phyloP scores from a whole-genome alignment of 2,329 filamentous ascomycete genomes.

The Penicillium olsonii region DNA sequence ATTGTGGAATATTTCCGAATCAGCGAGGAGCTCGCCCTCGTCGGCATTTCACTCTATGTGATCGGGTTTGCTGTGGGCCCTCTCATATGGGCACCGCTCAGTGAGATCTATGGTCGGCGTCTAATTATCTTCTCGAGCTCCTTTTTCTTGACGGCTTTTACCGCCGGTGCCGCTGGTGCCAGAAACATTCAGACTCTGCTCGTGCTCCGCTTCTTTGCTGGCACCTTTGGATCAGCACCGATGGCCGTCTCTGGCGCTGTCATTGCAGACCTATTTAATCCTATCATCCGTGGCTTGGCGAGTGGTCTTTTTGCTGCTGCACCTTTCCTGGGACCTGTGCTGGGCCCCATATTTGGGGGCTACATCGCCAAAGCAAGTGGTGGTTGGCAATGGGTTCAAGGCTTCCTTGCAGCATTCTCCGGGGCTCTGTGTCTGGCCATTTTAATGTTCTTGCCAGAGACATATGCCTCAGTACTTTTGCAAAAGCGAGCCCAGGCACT shows the following conservation, averaged over 20 bases:
- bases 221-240: constrained; percentile 58
- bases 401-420: constrained; percentile 60
- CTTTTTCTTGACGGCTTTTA: constrained; percentile 54
- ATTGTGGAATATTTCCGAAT: constrained; percentile 31
- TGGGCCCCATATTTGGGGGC: constrained; percentile 63
- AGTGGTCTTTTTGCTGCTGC: constrained; percentile 64
- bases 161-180: constrained; percentile 56
- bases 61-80: constrained; percentile 45
- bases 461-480: constrained; percentile 60
- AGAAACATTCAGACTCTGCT: constrained; percentile 59
- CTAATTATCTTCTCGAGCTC: neutral
- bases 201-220: constrained; percentile 63
- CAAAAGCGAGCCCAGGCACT: constrained; percentile 54
- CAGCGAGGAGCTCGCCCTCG: constrained; percentile 30
- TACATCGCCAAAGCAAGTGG: constrained; percentile 60
- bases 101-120: constrained; percentile 38
- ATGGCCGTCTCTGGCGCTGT: constrained; percentile 61
- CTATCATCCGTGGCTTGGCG: constrained; percentile 53
- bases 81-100: constrained; percentile 36
- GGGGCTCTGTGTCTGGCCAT: constrained; percentile 50
- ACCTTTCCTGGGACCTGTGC: constrained; percentile 63
- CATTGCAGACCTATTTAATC: constrained; percentile 58
- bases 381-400: constrained; percentile 67
- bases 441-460: constrained; percentile 50
- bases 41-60: constrained; percentile 43